Evolutionary conservation across 306 rosid species (phyloP), one percentile per base, ranked within the genome.

Genomic region (Geum urbanum): DNA sequence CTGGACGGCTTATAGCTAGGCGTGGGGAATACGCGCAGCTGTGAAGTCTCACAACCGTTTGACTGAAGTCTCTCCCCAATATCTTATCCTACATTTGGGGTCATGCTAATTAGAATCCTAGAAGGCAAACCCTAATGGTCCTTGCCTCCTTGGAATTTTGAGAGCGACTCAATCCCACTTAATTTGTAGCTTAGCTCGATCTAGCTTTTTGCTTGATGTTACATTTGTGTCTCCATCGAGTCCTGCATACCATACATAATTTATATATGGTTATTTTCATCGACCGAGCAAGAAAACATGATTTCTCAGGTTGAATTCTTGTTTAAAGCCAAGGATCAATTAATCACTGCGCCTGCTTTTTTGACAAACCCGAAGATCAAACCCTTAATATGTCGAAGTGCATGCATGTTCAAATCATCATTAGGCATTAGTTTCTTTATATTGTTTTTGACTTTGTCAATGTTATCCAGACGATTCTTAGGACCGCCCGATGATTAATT

Each of bases 101-200:
- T 66, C 77, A 72, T 55, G 70, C 72, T 79, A 79, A 82, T 64
- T 73, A 74, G 79, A 52, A 73, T 78, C 79, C 74, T 50, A 58
- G 27, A 55, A 73, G 48, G 72, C 74, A 67, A 71, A 64, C 22
- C 39, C 41, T 57, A 8, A 40, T 18, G 79, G 83, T 48, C 77
- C 78, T 59, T 68, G 13, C 32, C 32, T 27, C 32, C 32, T 27
- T 27, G 32, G 32, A 62, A 72, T 18, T 75, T 71, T 77, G 74
- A 84, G 22, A 72, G 74, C 83, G 80, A 66, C 85, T 18, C 55
- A 24, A 32, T 61, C 73, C 56, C 37, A 45, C 57, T 72, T 27
- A 27, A 27, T 27, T 50, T 64, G 63, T 7, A 76, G 80, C 76
- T 60, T 58, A 43, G 32, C 32, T 27, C 32, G 32, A 27, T 27